phyloP scores from a whole-genome alignment of 1,139 yeast genomes.

The Blastobotrys capitulatus region DNA sequence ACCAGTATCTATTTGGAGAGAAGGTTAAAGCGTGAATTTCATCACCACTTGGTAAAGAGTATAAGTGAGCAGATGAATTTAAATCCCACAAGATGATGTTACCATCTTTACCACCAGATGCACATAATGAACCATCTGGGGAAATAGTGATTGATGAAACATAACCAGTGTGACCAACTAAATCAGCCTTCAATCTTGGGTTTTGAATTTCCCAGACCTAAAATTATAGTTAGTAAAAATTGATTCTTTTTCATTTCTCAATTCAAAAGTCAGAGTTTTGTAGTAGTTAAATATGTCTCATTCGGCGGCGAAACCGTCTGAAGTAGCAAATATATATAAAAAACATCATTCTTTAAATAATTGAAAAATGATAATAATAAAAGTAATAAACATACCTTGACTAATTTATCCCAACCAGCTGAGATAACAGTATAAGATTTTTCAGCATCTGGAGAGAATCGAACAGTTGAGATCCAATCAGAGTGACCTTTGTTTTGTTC shows the following conservation, averaged over 20 bases:
- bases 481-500: constrained; percentile 65
- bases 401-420: constrained; percentile 99
- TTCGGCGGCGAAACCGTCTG: constrained; percentile 66
- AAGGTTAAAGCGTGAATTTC: constrained; percentile 98
- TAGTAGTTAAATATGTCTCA: constrained; percentile 78
- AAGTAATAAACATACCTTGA: constrained; percentile 84
- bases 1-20: constrained; percentile 99
- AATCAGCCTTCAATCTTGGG: constrained; percentile 89
- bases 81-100: constrained; percentile 98
- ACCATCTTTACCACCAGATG: constrained; percentile 99
- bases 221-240: constrained; percentile 22
- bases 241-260: constrained; percentile 31
- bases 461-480: constrained; percentile 99
- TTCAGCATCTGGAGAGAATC: constrained; percentile 74
- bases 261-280: constrained; percentile 80
- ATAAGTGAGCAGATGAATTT: constrained; percentile 79
- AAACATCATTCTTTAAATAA: not conserved
- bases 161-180: constrained; percentile 99
- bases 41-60: constrained; percentile 93
- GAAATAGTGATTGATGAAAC: constrained; percentile 96
- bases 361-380: constrained; percentile 28
- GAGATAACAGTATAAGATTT: constrained; percentile 77
- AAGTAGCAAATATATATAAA: constrained; percentile 84
- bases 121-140: constrained; percentile 99
- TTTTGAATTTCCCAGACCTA: constrained; percentile 94